phyloP scores from a whole-genome alignment of 176 grass and related monocot species.

The Pharus latifolius region DNA sequence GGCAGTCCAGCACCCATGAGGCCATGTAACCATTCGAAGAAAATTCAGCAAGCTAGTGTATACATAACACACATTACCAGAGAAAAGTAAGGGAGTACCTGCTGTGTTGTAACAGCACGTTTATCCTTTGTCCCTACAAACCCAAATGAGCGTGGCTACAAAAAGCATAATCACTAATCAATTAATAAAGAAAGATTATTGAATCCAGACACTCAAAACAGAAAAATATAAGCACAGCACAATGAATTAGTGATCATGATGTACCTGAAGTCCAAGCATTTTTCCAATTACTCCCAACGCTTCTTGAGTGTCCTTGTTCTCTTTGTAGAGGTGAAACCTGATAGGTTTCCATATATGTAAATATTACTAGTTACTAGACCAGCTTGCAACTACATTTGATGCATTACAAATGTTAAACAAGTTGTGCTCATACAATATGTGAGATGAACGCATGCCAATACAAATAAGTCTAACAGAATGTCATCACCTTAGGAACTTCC shows the following conservation, averaged over 20 bases:
- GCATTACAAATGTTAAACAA: background rate
- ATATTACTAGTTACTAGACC: constrained; percentile 1
- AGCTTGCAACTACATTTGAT: background rate
- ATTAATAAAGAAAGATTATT: constrained; percentile 2
- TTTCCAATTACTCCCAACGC: constrained; percentile 85
- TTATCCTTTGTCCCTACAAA: constrained; percentile 99
- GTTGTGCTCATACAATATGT: background rate
- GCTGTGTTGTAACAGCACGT: constrained; percentile 70
- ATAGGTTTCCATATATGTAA: constrained; percentile 1
- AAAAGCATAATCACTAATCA: constrained; percentile 25
- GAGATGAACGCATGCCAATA: background rate
- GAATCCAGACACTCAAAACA: constrained; percentile 4
- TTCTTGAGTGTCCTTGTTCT: constrained; percentile 97
- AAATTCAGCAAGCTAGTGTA: background rate
- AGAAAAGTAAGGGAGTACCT: constrained; percentile 31
- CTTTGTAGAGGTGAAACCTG: constrained; percentile 95
- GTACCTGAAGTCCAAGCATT: constrained; percentile 92
- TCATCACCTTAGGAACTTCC: constrained; percentile 81
- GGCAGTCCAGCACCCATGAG: too few relatives aligned
- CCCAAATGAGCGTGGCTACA: constrained; percentile 71
- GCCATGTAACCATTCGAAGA: background rate
- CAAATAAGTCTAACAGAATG: background rate
- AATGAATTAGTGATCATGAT: background rate
- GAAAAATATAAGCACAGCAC: background rate
- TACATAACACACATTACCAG: background rate